A percentile compares a stretch with the other conserved stretches of the same genome.
Evolutionary conservation across 345 rosid genomes (phyloP).

Genomic region (Barbarea vulgaris): DNA sequence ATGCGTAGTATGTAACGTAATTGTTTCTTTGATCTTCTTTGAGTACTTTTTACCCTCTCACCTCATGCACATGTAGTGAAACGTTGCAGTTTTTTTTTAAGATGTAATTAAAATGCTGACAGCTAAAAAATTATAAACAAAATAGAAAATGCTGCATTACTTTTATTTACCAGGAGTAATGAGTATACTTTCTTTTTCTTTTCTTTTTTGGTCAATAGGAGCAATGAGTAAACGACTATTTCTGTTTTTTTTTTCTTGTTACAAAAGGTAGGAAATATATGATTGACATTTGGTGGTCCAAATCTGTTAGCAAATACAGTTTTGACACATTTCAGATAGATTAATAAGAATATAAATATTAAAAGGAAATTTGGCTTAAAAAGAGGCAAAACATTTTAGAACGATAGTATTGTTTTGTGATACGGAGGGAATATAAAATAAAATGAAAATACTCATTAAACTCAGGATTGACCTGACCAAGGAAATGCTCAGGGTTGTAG

Average conservation of each 20-base stretch:
- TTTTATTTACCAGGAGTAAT: too few species aligned
- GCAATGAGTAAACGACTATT: slow-evolving; percentile 18
- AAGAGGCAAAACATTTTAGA: neutral
- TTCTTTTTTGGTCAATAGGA: too few species aligned
- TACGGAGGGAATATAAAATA: neutral
- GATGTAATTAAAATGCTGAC: neutral
- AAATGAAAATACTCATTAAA: neutral
- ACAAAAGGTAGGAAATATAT: neutral
- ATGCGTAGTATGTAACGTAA: neutral
- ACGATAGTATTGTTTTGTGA: neutral
- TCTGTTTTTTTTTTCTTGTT: neutral
- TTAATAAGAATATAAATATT: neutral
- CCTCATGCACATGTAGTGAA: neutral
- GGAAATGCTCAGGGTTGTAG: neutral
- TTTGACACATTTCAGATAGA: neutral
- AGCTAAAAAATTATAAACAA: slow-evolving; percentile 10
- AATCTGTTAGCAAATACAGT: neutral
- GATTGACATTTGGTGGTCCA: neutral
- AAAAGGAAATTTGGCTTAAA: neutral
- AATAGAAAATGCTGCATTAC: neutral
- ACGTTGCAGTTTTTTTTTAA: neutral
- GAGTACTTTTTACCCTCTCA: neutral
- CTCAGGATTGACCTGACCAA: neutral
- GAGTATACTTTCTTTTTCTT: too few species aligned
- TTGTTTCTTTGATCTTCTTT: neutral